Conservation (phyloP, 2,329 filamentous ascomycete genomes). For the Podosphaera fusca region DNA sequence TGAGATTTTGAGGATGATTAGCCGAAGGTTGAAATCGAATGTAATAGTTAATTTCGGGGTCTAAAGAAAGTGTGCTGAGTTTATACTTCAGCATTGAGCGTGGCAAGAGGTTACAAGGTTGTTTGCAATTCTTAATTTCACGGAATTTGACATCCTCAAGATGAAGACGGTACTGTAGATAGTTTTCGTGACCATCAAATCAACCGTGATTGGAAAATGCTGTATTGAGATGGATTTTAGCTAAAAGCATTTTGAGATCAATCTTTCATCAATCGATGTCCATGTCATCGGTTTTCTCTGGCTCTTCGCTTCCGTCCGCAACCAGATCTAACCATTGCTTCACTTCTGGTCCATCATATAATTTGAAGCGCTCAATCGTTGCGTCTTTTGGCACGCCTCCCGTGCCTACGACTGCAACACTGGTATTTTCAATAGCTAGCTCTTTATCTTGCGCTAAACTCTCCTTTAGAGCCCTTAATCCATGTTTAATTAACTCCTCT, state of each 20-base stretch:
- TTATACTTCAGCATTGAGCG: too few species aligned
- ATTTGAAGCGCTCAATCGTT: slow-evolving; percentile 59
- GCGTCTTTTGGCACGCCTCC: slow-evolving; percentile 21
- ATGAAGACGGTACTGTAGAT: too few species aligned
- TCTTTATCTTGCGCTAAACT: slow-evolving; percentile 93
- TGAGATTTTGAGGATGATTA: too few species aligned
- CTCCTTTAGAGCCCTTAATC: slow-evolving; percentile 78
- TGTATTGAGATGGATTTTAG: too few species aligned
- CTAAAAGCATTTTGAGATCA: not conserved
- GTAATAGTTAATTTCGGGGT: too few species aligned
- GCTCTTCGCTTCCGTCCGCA: slow-evolving; percentile 29
- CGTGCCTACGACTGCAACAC: slow-evolving; percentile 60
- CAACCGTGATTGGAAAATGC: too few species aligned
- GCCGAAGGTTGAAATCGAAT: too few species aligned
- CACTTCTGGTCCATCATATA: slow-evolving; percentile 76
- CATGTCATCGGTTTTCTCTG: slow-evolving; percentile 23
- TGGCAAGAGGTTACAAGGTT: too few species aligned
- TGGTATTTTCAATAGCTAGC: slow-evolving; percentile 91
- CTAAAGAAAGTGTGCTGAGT: too few species aligned
- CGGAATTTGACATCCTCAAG: too few species aligned
- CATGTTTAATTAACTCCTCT: slow-evolving; percentile 80
- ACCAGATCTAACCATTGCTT: slow-evolving; percentile 64
- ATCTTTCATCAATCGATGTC: slow-evolving; percentile 20
- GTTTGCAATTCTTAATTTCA: too few species aligned
- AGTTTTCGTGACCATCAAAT: too few species aligned